These are phyloP conservation scores for Pestalotiopsis sp. DNA, from an alignment of 2,329 filamentous ascomycete species.

Conservation along the genomic window DNA sequence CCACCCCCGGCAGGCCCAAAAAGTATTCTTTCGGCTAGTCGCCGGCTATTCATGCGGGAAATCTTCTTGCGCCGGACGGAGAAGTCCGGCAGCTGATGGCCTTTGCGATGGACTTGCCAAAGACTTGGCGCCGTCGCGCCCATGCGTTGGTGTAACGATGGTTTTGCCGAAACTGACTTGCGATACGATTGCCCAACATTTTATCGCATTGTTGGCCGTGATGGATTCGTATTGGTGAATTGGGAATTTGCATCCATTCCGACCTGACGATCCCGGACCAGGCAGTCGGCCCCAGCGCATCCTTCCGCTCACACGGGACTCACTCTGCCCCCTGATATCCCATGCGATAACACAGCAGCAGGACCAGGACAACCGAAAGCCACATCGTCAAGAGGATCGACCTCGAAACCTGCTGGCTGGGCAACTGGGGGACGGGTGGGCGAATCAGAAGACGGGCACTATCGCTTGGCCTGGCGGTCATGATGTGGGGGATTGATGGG, in stretches of 20 bases:
- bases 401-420: not conserved
- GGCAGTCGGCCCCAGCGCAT: not conserved
- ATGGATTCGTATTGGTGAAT: not conserved
- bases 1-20: not conserved
- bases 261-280: not conserved
- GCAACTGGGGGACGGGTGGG: not conserved
- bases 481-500: too few species aligned
- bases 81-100: constrained; percentile 2
- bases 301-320: not conserved
- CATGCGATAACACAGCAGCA: not conserved
- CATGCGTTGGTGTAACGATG: not conserved
- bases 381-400: not conserved
- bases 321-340: not conserved
- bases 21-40: not conserved
- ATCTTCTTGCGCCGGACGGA: constrained; percentile 4
- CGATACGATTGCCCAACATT: not conserved
- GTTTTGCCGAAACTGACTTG: not conserved
- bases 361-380: not conserved
- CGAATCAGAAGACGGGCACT: not conserved
- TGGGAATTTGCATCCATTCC: not conserved
- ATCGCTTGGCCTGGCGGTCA: not conserved
- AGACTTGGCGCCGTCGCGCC: not conserved
- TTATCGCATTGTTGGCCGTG: not conserved
- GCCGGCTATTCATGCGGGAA: constrained; percentile 4
- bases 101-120: too few species aligned